phyloP scores from a whole-genome alignment of 1,139 yeast genomes.

The Kodamaea derodonti region DNA sequence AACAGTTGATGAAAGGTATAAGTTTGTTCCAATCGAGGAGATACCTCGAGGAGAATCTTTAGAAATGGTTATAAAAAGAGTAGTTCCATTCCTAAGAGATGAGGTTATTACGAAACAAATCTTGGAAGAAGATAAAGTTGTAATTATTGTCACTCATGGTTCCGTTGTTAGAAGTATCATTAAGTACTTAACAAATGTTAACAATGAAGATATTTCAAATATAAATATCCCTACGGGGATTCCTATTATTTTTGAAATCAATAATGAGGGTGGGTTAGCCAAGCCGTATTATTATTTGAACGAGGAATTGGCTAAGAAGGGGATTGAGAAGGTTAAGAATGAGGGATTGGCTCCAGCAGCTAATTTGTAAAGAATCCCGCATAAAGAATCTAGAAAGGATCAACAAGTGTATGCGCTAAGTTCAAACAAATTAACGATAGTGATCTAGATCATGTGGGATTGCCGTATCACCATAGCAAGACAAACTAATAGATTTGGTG shows the following conservation, averaged over 20 bases:
- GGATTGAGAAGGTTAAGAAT: constrained; percentile 60
- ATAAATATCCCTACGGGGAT: constrained; percentile 78
- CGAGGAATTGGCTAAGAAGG: constrained; percentile 62
- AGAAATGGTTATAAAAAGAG: constrained; percentile 58
- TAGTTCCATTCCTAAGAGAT: constrained; percentile 50
- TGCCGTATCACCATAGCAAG: no score
- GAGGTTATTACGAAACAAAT: constrained; percentile 36
- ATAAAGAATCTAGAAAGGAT: no score
- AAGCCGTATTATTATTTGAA: constrained; percentile 58
- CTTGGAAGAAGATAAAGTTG: constrained; percentile 38
- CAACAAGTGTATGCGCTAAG: no score
- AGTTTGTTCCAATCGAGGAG: constrained; percentile 16
- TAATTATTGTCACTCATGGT: constrained; percentile 72
- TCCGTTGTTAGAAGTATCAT: constrained; percentile 67
- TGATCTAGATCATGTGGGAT: no score
- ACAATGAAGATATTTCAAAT: constrained; percentile 60
- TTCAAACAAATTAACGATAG: no score
- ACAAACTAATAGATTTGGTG: no score
- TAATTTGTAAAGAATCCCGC: no score
- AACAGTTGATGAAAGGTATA: constrained; percentile 48
- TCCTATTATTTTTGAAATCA: constrained; percentile 58
- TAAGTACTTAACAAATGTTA: constrained; percentile 52
- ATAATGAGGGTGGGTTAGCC: constrained; percentile 40
- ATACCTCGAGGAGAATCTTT: constrained; percentile 68
- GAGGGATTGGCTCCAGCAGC: no score